A percentile compares a stretch with the other conserved stretches of the same genome.
Conservation (phyloP, 2,329 filamentous ascomycete genomes). For the Claviceps sp. region DNA sequence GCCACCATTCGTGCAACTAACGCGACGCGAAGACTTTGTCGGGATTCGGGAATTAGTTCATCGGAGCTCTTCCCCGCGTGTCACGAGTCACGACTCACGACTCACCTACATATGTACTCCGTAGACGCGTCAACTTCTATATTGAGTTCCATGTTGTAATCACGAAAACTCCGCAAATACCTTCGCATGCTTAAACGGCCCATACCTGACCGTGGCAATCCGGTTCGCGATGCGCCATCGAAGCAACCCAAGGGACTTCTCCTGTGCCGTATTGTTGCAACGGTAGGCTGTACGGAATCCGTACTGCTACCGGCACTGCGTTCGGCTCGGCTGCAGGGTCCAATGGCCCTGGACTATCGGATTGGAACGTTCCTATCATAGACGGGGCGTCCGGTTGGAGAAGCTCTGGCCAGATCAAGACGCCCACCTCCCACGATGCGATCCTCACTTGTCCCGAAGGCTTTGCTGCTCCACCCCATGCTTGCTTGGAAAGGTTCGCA, state of each 20-base stretch:
- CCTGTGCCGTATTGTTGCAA: conserved; percentile 47
- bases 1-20: too few relatives aligned
- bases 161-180: neutral
- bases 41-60: too few relatives aligned
- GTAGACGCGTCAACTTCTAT: too few relatives aligned
- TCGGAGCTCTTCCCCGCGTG: too few relatives aligned
- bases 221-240: conserved; percentile 40
- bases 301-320: conserved; percentile 45
- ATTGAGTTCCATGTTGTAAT: too few relatives aligned
- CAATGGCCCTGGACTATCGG: conserved; percentile 34
- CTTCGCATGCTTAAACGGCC: conserved; percentile 1
- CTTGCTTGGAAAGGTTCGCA: conserved; percentile 84
- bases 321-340: conserved; percentile 11
- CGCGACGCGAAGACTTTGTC: too few relatives aligned
- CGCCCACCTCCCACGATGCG: conserved; percentile 72
- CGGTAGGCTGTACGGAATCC: conserved; percentile 75
- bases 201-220: conserved; percentile 44
- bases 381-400: conserved; percentile 27
- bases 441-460: conserved; percentile 51
- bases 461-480: conserved; percentile 60
- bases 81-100: too few relatives aligned
- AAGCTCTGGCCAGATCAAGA: conserved; percentile 65
- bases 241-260: conserved; percentile 70
- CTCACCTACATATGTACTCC: too few relatives aligned
- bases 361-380: conserved; percentile 59